Evolutionary conservation across 2,329 filamentous ascomycete species (phyloP).

Genomic region (Boeremia lycopersici): DNA sequence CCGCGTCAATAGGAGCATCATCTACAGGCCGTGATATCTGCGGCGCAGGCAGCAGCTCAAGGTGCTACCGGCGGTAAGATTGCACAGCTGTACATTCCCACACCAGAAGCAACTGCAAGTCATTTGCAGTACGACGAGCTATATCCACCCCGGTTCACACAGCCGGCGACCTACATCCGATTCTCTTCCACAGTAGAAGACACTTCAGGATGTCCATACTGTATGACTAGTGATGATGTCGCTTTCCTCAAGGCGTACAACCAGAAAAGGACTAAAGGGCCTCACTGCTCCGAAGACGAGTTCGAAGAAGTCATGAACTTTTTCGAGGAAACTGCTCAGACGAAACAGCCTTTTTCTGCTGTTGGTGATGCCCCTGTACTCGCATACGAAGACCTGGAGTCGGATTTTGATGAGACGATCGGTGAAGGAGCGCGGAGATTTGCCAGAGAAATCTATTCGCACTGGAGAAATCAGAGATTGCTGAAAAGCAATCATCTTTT

Average conservation of each 20-base stretch:
- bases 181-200: conserved; percentile 99
- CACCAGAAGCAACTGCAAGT: conserved; percentile 67
- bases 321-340: conserved; percentile 84
- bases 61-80: conserved; percentile 61
- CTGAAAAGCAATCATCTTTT: conserved; percentile 72
- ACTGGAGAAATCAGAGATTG: conserved; percentile 80
- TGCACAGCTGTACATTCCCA: conserved; percentile 69
- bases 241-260: conserved; percentile 85
- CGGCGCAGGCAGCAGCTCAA: conserved; percentile 61
- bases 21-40: conserved; percentile 82
- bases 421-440: conserved; percentile 61
- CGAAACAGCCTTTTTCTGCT: conserved; percentile 85
- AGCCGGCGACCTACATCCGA: conserved; percentile 92
- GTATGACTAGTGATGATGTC: conserved; percentile 91
- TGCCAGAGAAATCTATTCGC: conserved; percentile 82
- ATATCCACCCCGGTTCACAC: conserved; percentile 78
- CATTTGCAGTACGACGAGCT: conserved; percentile 84
- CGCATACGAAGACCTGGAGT: conserved; percentile 63
- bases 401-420: conserved; percentile 66
- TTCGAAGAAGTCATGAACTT: conserved; percentile 95
- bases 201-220: conserved; percentile 87
- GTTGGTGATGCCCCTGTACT: conserved; percentile 86
- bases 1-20: conserved; percentile 77
- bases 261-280: conserved; percentile 67
- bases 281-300: conserved; percentile 81